Conservation (phyloP, 768 basidiomycete genomes). For the Hortiboletus flavorubellus region DNA sequence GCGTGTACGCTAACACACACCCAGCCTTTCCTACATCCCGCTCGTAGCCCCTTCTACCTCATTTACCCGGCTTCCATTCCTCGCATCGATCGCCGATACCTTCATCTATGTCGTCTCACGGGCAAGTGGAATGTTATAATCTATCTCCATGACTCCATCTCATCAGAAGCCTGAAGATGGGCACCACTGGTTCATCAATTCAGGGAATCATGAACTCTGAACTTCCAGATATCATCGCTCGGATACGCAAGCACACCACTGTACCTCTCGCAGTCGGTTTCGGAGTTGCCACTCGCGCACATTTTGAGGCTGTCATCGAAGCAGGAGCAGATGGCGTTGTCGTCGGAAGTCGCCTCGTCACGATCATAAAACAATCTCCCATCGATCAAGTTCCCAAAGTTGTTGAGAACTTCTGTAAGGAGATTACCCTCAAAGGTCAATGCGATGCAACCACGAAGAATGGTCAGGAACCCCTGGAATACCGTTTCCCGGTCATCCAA, state of each 20-base stretch:
- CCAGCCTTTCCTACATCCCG: not conserved
- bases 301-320: not conserved
- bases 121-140: not conserved
- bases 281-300: not conserved
- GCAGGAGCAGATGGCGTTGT: not conserved
- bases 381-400: not conserved
- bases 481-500: not conserved
- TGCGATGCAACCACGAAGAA: not conserved
- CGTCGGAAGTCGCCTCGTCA: not conserved
- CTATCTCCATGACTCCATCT: not conserved
- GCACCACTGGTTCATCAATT: not conserved
- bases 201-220: not conserved
- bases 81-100: not conserved
- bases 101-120: not conserved
- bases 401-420: not conserved
- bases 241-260: not conserved
- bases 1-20: not conserved
- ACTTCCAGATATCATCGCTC: not conserved
- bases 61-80: not conserved
- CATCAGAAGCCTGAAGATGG: not conserved
- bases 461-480: not conserved
- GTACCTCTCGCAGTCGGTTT: not conserved
- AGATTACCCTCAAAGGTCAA: not conserved
- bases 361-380: not conserved
- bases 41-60: not conserved